phyloP scores from a whole-genome alignment of 2,329 filamentous ascomycete genomes.

The Ceratocystis eucalypticola region DNA sequence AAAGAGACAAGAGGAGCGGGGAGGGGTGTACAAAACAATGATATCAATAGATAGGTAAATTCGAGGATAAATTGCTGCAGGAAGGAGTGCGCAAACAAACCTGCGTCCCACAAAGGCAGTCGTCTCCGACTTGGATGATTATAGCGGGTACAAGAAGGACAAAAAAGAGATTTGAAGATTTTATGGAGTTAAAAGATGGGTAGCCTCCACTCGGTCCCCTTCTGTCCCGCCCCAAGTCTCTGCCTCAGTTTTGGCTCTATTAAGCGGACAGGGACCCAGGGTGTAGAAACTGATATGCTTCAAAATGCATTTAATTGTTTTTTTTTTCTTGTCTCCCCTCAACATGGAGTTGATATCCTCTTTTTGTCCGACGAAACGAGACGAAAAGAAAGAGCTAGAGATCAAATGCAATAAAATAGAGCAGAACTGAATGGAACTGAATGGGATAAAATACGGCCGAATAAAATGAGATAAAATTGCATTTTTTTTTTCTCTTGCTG shows the following conservation, averaged over 20 bases:
- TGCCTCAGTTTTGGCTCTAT: conserved; percentile 2
- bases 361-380: neutral
- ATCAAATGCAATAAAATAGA: neutral
- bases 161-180: neutral
- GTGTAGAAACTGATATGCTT: neutral
- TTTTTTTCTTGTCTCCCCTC: neutral
- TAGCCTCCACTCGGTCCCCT: neutral
- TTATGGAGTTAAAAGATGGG: neutral
- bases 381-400: neutral
- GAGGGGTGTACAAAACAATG: neutral
- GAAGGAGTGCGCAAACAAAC: neutral
- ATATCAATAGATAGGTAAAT: neutral
- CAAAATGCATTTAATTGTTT: neutral
- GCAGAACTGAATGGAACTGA: neutral
- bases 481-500: neutral
- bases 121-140: conserved; percentile 1
- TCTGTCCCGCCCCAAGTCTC: neutral
- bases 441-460: neutral
- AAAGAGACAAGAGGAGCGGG: neutral
- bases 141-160: neutral
- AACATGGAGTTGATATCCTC: neutral
- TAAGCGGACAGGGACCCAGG: neutral
- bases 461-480: neutral
- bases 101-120: conserved; percentile 3
- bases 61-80: neutral